Percentiles rank a stretch among this genome's conserved stretches.
These are phyloP conservation scores for Lycium barbarum DNA, from an alignment of 257 asterid genomes.

Conservation along the genomic window DNA sequence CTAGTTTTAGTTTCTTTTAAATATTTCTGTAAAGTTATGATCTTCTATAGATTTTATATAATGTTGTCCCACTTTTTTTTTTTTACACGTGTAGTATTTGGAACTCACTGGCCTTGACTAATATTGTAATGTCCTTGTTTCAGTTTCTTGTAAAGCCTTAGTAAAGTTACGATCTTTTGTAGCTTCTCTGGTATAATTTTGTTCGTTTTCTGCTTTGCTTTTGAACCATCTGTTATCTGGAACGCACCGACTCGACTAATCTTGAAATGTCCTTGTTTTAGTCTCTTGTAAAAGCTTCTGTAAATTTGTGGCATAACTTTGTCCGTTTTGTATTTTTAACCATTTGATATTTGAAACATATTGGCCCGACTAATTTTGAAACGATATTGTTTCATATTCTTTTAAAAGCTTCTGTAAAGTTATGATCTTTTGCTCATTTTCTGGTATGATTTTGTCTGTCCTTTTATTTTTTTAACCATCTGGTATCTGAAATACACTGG, in stretches of 20 bases:
- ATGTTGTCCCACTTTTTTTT: too few relatives aligned
- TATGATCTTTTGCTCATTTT: neutral
- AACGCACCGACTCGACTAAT: too few relatives aligned
- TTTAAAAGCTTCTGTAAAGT: slow-evolving; percentile 48
- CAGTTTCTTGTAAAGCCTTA: slow-evolving; percentile 57
- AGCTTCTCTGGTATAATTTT: neutral
- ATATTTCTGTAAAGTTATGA: slow-evolving; percentile 39
- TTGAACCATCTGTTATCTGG: too few relatives aligned
- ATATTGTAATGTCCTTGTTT: slow-evolving; percentile 10
- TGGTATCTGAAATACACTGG: neutral
- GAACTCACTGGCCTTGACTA: too few relatives aligned
- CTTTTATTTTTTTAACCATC: neutral
- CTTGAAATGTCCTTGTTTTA: slow-evolving; percentile 31
- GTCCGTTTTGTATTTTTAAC: neutral
- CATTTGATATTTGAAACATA: neutral
- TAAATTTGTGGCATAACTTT: neutral
- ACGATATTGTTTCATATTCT: slow-evolving; percentile 41
- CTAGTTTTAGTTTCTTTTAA: slow-evolving; percentile 46
- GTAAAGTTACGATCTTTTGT: slow-evolving; percentile 7
- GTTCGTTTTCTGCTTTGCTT: too few relatives aligned
- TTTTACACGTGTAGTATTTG: too few relatives aligned
- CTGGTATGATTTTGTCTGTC: neutral
- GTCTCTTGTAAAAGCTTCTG: slow-evolving; percentile 55
- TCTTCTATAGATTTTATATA: too few relatives aligned
- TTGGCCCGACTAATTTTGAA: neutral